A percentile compares a stretch with the other conserved stretches of the same genome.
Conservation (phyloP, 306 rosid species). For the Rosa multiflora region DNA sequence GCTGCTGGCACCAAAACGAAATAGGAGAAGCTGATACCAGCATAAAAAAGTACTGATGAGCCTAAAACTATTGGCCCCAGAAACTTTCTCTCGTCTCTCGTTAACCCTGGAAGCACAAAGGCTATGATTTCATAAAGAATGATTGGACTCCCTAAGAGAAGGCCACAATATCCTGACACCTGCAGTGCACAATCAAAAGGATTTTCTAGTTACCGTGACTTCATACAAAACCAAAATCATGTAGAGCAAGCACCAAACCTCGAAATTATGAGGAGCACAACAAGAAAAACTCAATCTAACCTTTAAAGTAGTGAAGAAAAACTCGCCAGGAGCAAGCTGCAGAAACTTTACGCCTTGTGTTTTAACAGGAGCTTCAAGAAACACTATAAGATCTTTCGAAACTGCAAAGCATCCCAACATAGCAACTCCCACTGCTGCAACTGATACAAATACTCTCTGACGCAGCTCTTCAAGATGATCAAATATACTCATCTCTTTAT, state of each 20-base stretch:
- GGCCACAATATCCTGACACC: conserved; percentile 98
- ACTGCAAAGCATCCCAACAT: conserved; percentile 85
- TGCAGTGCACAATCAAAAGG: conserved; percentile 33
- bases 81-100: conserved; percentile 79
- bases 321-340: conserved; percentile 97
- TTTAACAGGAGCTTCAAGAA: conserved; percentile 95
- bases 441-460: conserved; percentile 79
- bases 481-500: conserved; percentile 86
- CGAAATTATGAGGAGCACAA: too few species aligned
- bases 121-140: conserved; percentile 89
- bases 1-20: conserved; percentile 86
- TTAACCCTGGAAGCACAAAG: conserved; percentile 88
- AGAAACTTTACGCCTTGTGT: conserved; percentile 82
- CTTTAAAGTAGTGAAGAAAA: conserved; percentile 92
- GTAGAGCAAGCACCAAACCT: too few species aligned
- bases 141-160: conserved; percentile 91
- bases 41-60: conserved; percentile 89
- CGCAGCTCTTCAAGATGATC: conserved; percentile 99
- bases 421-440: conserved; percentile 77
- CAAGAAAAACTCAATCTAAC: conserved; percentile 31
- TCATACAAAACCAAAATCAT: too few species aligned
- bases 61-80: conserved; percentile 91
- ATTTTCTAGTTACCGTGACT: conserved; percentile 1
- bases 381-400: conserved; percentile 67
- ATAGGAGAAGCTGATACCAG: conserved; percentile 88